These are phyloP conservation scores for Domatiomyces globalis DNA, from an alignment of 2,329 filamentous ascomycete species.

Conservation along the genomic window DNA sequence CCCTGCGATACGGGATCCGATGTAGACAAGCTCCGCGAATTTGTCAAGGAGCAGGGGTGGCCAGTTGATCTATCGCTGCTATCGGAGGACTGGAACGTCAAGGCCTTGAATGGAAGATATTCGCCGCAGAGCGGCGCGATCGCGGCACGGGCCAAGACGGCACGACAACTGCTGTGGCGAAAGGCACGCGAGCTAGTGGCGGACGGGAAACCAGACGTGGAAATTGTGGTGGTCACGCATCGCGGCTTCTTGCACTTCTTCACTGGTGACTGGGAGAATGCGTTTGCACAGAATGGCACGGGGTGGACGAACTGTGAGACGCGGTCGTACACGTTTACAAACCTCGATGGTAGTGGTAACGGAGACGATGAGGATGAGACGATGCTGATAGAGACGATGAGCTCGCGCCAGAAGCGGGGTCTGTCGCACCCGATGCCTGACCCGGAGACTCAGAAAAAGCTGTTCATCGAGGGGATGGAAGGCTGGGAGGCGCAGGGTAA, in stretches of 20 bases:
- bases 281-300: conserved; percentile 29
- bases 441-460: conserved; percentile 25
- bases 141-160: conserved; percentile 45
- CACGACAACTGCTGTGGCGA: conserved; percentile 44
- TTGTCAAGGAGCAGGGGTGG: conserved; percentile 42
- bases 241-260: conserved; percentile 75
- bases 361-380: conserved; percentile 28
- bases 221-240: conserved; percentile 67
- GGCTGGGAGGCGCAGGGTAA: conserved; percentile 32
- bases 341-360: conserved; percentile 33
- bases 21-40: conserved; percentile 38
- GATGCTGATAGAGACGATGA: conserved; percentile 27
- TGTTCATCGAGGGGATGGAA: conserved; percentile 28
- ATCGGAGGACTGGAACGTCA: conserved; percentile 56
- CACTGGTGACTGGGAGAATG: conserved; percentile 64
- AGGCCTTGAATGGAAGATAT: conserved; percentile 35
- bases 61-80: conserved; percentile 52
- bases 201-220: conserved; percentile 39
- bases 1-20: conserved; percentile 64
- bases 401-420: conserved; percentile 29
- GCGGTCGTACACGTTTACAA: conserved; percentile 51
- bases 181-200: conserved; percentile 45
- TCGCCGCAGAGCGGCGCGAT: conserved; percentile 39
- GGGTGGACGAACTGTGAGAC: conserved; percentile 63
- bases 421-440: conserved; percentile 23